These are phyloP conservation scores for Ceratobasidium sp. DNA, from an alignment of 1,284 basidiomycete species.

Conservation along the genomic window DNA sequence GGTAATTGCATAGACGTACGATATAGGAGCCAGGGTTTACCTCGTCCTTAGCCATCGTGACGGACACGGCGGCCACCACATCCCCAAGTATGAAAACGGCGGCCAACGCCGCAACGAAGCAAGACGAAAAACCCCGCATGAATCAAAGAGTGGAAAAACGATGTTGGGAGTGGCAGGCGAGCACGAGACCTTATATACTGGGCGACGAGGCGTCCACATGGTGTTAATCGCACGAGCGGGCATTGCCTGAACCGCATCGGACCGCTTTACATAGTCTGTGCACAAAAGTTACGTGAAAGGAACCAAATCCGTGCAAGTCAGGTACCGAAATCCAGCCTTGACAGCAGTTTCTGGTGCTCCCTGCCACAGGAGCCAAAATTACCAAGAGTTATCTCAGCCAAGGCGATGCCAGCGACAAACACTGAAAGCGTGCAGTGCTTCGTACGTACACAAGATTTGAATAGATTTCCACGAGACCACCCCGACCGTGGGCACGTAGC, in stretches of 20 bases:
- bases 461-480: too few species aligned
- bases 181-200: neutral
- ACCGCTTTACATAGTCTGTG: neutral
- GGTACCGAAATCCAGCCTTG: neutral
- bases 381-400: too few species aligned
- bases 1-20: neutral
- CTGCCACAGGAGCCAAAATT: too few species aligned
- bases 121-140: conserved; percentile 29
- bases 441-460: too few species aligned
- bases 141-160: too few species aligned
- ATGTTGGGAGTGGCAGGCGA: neutral
- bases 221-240: neutral
- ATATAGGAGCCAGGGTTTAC: conserved; percentile 20
- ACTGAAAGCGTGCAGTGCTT: too few species aligned
- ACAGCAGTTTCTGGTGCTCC: too few species aligned
- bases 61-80: neutral
- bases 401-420: too few species aligned
- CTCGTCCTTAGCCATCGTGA: neutral
- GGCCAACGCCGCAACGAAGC: conserved; percentile 10
- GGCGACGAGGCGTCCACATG: neutral
- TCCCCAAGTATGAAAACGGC: neutral
- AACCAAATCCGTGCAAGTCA: neutral
- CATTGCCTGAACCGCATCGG: neutral
- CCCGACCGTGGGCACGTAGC: too few species aligned
- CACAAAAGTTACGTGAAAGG: neutral